Conservation (phyloP, 768 basidiomycete genomes). For the Pleurotus djamor region DNA sequence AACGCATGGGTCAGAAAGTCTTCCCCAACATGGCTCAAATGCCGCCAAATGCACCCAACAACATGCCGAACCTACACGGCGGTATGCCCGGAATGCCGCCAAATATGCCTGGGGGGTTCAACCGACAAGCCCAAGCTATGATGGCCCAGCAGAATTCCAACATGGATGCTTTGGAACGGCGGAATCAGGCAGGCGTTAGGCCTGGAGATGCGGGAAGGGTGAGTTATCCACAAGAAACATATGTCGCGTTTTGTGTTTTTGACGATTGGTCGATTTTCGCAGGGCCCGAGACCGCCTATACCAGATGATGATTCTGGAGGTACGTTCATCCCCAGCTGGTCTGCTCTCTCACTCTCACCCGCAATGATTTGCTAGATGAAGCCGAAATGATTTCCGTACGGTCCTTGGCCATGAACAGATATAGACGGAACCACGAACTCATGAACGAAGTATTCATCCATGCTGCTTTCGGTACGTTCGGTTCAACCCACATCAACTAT, state of each 20-base stretch:
- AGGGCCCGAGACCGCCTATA: conserved; percentile 23
- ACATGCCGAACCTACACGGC: conserved; percentile 19
- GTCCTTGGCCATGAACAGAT: conserved; percentile 68
- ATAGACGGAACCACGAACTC: conserved; percentile 77
- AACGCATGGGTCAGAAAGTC: conserved; percentile 71
- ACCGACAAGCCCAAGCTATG: conserved; percentile 55
- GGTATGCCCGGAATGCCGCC: conserved; percentile 25
- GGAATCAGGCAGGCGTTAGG: conserved; percentile 45
- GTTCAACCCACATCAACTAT: conserved; percentile 7
- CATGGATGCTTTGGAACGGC: conserved; percentile 71
- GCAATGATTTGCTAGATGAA: conserved; percentile 42
- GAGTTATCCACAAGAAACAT: too few species aligned
- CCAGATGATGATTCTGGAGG: conserved; percentile 70
- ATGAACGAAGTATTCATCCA: conserved; percentile 82
- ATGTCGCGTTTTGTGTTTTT: not conserved
- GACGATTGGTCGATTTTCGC: not conserved
- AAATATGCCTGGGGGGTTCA: conserved; percentile 32
- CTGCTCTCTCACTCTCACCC: not conserved
- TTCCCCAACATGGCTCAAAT: conserved; percentile 29
- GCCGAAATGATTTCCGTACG: conserved; percentile 70
- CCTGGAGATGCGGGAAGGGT: conserved; percentile 36
- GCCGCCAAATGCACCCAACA: conserved; percentile 21
- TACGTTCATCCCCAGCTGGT: conserved; percentile 17
- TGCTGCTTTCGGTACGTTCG: conserved; percentile 57
- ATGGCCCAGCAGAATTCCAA: conserved; percentile 69